Evolutionary conservation across 139 green algal genomes (phyloP), one percentile per base, ranked within the genome.

Genomic region (Deuterostichococcus epilithicus): DNA sequence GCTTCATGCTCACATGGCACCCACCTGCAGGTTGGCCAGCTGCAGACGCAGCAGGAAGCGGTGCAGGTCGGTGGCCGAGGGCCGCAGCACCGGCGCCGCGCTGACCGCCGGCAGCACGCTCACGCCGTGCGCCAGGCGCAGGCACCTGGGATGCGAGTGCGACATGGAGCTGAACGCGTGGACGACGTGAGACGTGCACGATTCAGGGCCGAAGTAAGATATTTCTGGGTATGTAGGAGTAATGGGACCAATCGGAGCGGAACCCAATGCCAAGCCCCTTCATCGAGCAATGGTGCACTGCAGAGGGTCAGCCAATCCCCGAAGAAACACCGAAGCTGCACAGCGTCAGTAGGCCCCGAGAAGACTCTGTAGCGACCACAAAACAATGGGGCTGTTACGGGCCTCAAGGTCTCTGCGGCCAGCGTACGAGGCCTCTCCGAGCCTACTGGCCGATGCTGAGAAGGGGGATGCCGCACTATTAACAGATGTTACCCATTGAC

Each of bases 71-170:
- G 39, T 26, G 2, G 35, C 35, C 25, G 37, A 80, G 33, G 84
- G 77, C 38, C 65, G 70, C 28, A 90, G 74, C 26, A 38, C 30
- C 2, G 86, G 80, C 1, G 75, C 38, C 28, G 88, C 58, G 13
- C 74, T 15, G 66, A 92, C 72, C 33, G 84, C 45, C 0, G 88
- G 87, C 42, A 80, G 47, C 36, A 90, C 86, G 8, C 75, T 37
- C n/a, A 93, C 60, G 1, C 38, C 65, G 39, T 87, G 80, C n/a
- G 78, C 75, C 52, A 86, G 76, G 36, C 89, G 85, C 60, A 94
- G 68, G 30, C 76, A 67, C 70, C 65, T 80, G 58, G 28, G 77
- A 78, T 66, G 81, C 58, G 35, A 73, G 59, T 60, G 74, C 59
- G 28, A 72, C 75, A 8, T 60, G 38, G n/a, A 42, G 45, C 63